Conservation (phyloP, 345 rosid genomes). For the Erodium maritimum region DNA sequence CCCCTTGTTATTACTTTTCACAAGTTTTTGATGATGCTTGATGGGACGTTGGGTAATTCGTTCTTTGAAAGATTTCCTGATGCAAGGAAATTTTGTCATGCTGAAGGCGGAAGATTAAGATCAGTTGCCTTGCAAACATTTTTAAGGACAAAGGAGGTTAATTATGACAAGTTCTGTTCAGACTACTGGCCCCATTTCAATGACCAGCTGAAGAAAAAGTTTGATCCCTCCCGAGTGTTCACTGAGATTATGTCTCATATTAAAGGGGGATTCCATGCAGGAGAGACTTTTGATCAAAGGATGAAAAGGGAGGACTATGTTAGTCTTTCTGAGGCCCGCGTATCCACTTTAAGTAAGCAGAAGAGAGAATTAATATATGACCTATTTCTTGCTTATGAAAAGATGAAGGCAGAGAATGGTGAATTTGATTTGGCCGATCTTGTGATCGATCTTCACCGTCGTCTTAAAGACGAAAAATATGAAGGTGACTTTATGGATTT, state of each 20-base stretch:
- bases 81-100: slow-evolving; percentile 14
- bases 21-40: slow-evolving; percentile 51
- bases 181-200: slow-evolving; percentile 44
- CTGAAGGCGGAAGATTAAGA: slow-evolving; percentile 11
- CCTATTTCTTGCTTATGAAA: slow-evolving; percentile 31
- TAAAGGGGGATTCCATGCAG: slow-evolving; percentile 30
- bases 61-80: slow-evolving; percentile 36
- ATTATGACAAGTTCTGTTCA: slow-evolving; percentile 29
- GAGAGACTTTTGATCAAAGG: slow-evolving; percentile 17
- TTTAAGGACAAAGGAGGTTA: slow-evolving; percentile 34
- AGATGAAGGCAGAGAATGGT: slow-evolving; percentile 23
- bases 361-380: slow-evolving; percentile 28
- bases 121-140: slow-evolving; percentile 18
- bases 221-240: slow-evolving; percentile 36
- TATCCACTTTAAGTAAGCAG: slow-evolving; percentile 19
- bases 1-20: slow-evolving; percentile 44
- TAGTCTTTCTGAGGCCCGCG: slow-evolving; percentile 20
- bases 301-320: slow-evolving; percentile 27
- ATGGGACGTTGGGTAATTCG: slow-evolving; percentile 34
- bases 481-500: slow-evolving; percentile 28
- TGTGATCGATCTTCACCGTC: slow-evolving; percentile 39
- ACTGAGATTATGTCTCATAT: slow-evolving; percentile 46
- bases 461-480: slow-evolving; percentile 18
- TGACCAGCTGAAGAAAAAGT: slow-evolving; percentile 20
- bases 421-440: slow-evolving; percentile 53